Base-by-base conservation (phyloP, 2,329 filamentous ascomycete species). In the Exophiala calicioides region DNA sequence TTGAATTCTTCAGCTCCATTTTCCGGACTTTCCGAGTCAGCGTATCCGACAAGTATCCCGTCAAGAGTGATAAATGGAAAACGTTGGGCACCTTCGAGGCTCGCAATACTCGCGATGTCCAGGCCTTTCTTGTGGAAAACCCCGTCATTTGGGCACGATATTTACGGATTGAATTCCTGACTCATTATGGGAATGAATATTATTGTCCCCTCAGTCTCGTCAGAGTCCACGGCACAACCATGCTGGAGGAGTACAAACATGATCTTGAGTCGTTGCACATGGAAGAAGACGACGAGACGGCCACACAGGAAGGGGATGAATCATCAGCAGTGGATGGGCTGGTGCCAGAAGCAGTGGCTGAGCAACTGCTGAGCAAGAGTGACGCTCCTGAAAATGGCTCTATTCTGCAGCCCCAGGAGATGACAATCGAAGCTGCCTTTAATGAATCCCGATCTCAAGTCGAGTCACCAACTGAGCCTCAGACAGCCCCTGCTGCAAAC, bases 1-100 rank as follows among this genome's bases (percentile, higher is more conserved):
- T 94, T 60, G 93, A 98, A 67, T 98, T 98, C 73, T 98, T 98
- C 74, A 95, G 90, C 44, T 96, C 90, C 64, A 96, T 95, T 79
- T 87, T 97, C 59, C 85, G 90, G 42, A 86, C 84, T 36, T 96
- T 98, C 66, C 80, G 87, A 40, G 82, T 97, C 58, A 94, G 88
- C 64, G 91, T 96, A 36, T 94, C 90, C 47, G 93, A 97, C 69
- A 83, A 89, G 46, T 97, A 96, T 67, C 93, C 93, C 1, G 87
- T 93, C 43, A 97, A 96, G 67, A 68, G 81, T 45, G 90, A 95
- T 38, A 88, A 93, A 58, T 98, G 93, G 93, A 89, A 85, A 57
- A 83, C 89, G 32, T 67, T 97, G 34, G 93, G 90, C 5, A 85
- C 83, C 0, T 97, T 93, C 57, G 88, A 96, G 65, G 93, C 91